Conservation (phyloP, 2,329 filamentous ascomycete genomes). For the Neodidymelliopsis sp. region DNA sequence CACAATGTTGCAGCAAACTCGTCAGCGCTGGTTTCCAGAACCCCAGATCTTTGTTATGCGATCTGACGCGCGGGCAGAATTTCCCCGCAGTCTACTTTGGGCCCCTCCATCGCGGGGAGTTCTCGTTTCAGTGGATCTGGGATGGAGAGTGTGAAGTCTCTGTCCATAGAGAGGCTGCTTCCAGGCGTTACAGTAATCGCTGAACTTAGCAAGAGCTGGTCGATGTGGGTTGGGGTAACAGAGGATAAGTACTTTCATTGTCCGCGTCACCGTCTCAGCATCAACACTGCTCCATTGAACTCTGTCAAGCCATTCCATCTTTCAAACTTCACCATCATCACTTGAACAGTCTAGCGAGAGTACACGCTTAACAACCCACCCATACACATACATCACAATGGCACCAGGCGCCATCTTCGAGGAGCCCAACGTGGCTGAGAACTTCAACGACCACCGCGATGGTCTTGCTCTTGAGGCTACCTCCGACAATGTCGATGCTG, state of each 20-base stretch:
- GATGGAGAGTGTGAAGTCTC: constrained; percentile 26
- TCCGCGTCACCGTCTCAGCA: constrained; percentile 4
- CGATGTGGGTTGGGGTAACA: constrained; percentile 31
- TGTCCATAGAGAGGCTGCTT: constrained; percentile 13
- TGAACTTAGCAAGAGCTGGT: constrained; percentile 11
- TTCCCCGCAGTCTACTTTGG: constrained; percentile 33
- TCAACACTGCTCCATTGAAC: not conserved
- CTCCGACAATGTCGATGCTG: constrained; percentile 66
- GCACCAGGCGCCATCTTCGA: constrained; percentile 55
- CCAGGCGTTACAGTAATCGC: constrained; percentile 3
- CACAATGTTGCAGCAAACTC: constrained; percentile 14
- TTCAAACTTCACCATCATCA: constrained; percentile 3
- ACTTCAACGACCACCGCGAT: constrained; percentile 60
- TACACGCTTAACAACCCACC: constrained; percentile 20
- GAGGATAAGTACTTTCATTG: constrained; percentile 24
- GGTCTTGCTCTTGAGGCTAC: constrained; percentile 65
- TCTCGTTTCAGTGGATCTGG: constrained; percentile 27
- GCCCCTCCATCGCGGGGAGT: constrained; percentile 22
- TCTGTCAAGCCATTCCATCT: not conserved
- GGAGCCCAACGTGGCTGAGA: constrained; percentile 52
- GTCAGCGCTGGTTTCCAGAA: constrained; percentile 31
- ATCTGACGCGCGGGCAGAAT: constrained; percentile 35
- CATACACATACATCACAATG: constrained; percentile 44
- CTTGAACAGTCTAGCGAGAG: constrained; percentile 12
- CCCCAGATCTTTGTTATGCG: constrained; percentile 20